Percentiles rank a stretch among this genome's conserved stretches.
phyloP scores from a whole-genome alignment of 345 rosid genomes.

The Atalantia buxifolia region DNA sequence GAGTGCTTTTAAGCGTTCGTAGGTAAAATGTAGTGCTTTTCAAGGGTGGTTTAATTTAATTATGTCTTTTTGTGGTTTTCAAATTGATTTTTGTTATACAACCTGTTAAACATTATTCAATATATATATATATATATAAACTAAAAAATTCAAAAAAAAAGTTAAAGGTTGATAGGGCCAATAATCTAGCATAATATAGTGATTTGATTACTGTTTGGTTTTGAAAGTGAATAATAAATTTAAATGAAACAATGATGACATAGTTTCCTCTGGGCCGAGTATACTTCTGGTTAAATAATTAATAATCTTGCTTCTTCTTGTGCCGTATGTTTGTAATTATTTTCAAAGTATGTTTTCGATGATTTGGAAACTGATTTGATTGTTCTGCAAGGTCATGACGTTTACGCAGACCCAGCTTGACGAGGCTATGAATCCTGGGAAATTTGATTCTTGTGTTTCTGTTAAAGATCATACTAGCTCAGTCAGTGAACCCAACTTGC shows the following conservation, averaged over 20 bases:
- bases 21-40: background rate
- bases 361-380: slow-evolving; percentile 19
- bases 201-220: background rate
- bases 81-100: background rate
- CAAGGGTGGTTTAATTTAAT: background rate
- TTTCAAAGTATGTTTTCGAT: background rate
- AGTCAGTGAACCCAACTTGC: slow-evolving; percentile 44
- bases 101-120: too few relatives aligned
- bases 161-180: background rate
- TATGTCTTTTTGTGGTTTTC: background rate
- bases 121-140: too few relatives aligned
- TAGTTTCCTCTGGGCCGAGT: background rate
- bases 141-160: background rate
- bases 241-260: background rate
- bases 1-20: background rate
- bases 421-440: slow-evolving; percentile 82
- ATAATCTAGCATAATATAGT: background rate
- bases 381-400: slow-evolving; percentile 63
- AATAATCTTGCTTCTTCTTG: background rate
- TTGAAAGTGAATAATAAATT: background rate
- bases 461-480: slow-evolving; percentile 56
- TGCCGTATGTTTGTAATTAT: background rate
- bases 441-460: slow-evolving; percentile 63
- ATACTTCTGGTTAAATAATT: background rate
- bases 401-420: slow-evolving; percentile 85